These are phyloP conservation scores for Mortierella sp. DNA, from an alignment of 371 early-diverging fungal genomes.

Conservation along the genomic window DNA sequence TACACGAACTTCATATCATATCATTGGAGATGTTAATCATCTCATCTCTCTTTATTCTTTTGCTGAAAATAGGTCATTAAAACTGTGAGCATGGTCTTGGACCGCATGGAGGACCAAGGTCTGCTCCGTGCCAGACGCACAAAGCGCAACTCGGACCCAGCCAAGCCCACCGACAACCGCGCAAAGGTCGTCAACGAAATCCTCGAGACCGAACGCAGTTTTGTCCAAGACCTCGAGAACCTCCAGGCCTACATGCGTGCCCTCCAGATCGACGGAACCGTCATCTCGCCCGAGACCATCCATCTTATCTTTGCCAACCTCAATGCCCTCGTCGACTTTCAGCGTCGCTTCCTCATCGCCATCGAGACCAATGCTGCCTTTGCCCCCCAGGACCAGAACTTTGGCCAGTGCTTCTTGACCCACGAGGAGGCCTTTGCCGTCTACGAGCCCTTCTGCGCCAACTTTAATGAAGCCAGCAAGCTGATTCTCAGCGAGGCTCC, in stretches of 20 bases:
- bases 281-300: constrained; percentile 75
- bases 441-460: constrained; percentile 96
- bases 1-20: constrained; percentile 3
- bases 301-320: constrained; percentile 93
- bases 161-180: constrained; percentile 84
- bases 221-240: constrained; percentile 90
- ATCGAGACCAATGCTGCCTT: constrained; percentile 88
- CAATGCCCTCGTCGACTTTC: constrained; percentile 94
- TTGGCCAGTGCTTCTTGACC: constrained; percentile 84
- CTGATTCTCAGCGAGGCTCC: constrained; percentile 66
- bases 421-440: constrained; percentile 91
- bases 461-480: constrained; percentile 82
- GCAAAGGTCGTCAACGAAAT: constrained; percentile 91
- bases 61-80: constrained; percentile 64
- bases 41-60: not conserved
- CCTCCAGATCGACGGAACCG: constrained; percentile 57
- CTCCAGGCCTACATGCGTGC: constrained; percentile 84
- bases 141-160: constrained; percentile 68
- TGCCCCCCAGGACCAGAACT: constrained; percentile 85
- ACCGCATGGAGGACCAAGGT: constrained; percentile 77
- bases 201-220: constrained; percentile 95
- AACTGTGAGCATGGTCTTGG: constrained; percentile 78
- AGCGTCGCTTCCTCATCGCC: constrained; percentile 92
- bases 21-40: constrained; percentile 1
- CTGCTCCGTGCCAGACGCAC: constrained; percentile 67